Conservation (phyloP, 805 yeast genomes). For the Monosporozyma solicola region DNA sequence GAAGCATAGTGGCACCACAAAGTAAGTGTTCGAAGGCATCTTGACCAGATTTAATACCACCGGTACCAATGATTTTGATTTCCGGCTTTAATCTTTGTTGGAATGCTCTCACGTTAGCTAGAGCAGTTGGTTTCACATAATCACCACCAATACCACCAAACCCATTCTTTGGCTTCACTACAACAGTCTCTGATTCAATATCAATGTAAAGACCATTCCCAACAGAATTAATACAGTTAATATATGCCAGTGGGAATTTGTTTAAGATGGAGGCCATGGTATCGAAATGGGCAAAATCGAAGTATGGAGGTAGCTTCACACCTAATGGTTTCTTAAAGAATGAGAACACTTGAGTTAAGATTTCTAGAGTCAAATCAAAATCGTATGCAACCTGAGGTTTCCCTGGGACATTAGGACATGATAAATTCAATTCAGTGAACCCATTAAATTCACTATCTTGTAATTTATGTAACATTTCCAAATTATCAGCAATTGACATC, state of each 20-base stretch:
- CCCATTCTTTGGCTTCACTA: slow-evolving; percentile 26
- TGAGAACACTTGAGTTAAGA: slow-evolving; percentile 17
- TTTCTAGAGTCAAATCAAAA: slow-evolving; percentile 21
- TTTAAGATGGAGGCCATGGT: slow-evolving; percentile 22
- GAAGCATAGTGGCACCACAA: slow-evolving; percentile 28
- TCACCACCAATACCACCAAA: slow-evolving; percentile 30
- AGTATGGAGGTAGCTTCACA: slow-evolving; percentile 26
- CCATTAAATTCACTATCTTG: slow-evolving; percentile 24
- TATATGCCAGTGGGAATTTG: slow-evolving; percentile 22
- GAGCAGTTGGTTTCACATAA: slow-evolving; percentile 27
- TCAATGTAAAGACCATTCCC: slow-evolving; percentile 28
- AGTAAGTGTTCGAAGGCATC: slow-evolving; percentile 28
- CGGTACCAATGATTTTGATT: slow-evolving; percentile 26
- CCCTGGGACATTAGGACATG: slow-evolving; percentile 31
- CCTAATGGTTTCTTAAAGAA: slow-evolving; percentile 27
- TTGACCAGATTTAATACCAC: slow-evolving; percentile 25
- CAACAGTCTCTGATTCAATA: slow-evolving; percentile 23
- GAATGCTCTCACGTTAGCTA: slow-evolving; percentile 28
- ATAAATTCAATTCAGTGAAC: slow-evolving; percentile 23
- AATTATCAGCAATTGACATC: slow-evolving; percentile 24
- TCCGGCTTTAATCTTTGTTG: slow-evolving; percentile 24
- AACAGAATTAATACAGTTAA: slow-evolving; percentile 25
- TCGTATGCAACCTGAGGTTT: slow-evolving; percentile 29
- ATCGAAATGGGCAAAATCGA: slow-evolving; percentile 29
- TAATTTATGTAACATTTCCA: slow-evolving; percentile 16